A percentile compares a stretch with the other conserved stretches of the same genome.
phyloP scores from a whole-genome alignment of 2,329 filamentous ascomycete species.

The Penicillium digitatum region DNA sequence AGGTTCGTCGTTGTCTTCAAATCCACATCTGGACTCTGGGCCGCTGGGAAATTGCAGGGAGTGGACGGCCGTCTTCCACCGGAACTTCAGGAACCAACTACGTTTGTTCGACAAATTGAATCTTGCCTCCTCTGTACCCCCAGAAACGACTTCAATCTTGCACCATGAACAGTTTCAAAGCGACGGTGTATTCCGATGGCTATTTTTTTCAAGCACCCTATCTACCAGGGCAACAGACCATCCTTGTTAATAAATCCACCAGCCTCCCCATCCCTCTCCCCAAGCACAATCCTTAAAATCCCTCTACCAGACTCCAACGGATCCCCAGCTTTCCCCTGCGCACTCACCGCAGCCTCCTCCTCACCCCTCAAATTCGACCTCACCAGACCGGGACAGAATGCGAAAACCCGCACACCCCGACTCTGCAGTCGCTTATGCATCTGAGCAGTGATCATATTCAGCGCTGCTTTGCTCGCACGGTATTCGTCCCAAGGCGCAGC shows the following conservation, averaged over 20 bases:
- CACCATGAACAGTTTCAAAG: background rate
- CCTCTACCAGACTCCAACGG: slow-evolving; percentile 22
- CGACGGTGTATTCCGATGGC: background rate
- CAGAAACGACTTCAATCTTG: background rate
- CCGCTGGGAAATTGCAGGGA: background rate
- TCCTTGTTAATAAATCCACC: slow-evolving; percentile 28
- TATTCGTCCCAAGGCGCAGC: slow-evolving; percentile 13
- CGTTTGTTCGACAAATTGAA: background rate
- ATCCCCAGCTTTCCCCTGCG: slow-evolving; percentile 22
- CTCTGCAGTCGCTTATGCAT: slow-evolving; percentile 13
- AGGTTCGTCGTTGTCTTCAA: background rate
- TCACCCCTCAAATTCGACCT: slow-evolving; percentile 27
- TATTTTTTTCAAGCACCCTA: too few relatives aligned
- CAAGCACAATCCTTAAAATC: slow-evolving; percentile 26
- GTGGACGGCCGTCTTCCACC: slow-evolving; percentile 1
- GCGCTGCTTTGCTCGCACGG: slow-evolving; percentile 20
- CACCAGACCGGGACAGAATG: slow-evolving; percentile 29
- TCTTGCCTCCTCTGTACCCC: background rate
- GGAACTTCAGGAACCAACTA: slow-evolving; percentile 2
- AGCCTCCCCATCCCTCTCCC: slow-evolving; percentile 30
- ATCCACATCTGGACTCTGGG: background rate
- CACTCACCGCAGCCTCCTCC: slow-evolving; percentile 22
- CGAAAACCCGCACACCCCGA: slow-evolving; percentile 24
- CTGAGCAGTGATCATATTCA: slow-evolving; percentile 20
- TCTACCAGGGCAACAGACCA: slow-evolving; percentile 10